Evolutionary conservation across 345 rosid species (phyloP), one percentile per base, ranked within the genome.

Genomic region (Carallia pectinifolia): DNA sequence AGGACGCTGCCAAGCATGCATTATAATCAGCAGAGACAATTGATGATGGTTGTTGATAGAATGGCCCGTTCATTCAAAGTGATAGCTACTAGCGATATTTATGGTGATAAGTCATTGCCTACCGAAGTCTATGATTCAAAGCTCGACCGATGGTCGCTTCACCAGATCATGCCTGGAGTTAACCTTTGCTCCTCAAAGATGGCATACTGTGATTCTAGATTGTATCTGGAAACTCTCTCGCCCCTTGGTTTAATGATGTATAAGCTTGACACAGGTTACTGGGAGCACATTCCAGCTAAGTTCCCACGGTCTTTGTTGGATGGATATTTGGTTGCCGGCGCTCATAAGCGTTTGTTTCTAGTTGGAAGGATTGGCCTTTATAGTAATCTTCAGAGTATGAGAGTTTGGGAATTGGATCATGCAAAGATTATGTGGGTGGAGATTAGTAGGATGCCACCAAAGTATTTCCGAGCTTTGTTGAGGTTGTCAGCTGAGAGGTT

Each of bases 171-270:
- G 95, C 98, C 97, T 48, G 95, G 95, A 0, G 98, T 90, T 72
- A 94, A 94, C 69, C 90, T 91, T 69, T 91, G 96, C 82, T 91
- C 98, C 33, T 91, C 96, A 29, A 91, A 94, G 82, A 91, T 91
- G 93, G 97, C 98, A 1, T 90, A 89, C 75, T 94, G 97, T 69
- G 95, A 93, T 80, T 93, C 98, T 62, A 80, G 90, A 9, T 80
- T 93, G 73, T 93, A 90, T 79, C 80, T 93, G 69, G 98, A 91
- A 81, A 88, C 98, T 55, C 98, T 94, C 72, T 91, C 97, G 1
- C 97, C 97, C 0, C 93, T 94, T 72, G 98, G 98, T 68, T 81
- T 94, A 83, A 91, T 94, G 97, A 84, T 90, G 90, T 91, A 89
- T 71, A 75, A 78, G 62, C 88, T 94, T 71, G 90, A 91, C 71